Conservation (phyloP, 805 yeast genomes). For the Candida ficus region DNA sequence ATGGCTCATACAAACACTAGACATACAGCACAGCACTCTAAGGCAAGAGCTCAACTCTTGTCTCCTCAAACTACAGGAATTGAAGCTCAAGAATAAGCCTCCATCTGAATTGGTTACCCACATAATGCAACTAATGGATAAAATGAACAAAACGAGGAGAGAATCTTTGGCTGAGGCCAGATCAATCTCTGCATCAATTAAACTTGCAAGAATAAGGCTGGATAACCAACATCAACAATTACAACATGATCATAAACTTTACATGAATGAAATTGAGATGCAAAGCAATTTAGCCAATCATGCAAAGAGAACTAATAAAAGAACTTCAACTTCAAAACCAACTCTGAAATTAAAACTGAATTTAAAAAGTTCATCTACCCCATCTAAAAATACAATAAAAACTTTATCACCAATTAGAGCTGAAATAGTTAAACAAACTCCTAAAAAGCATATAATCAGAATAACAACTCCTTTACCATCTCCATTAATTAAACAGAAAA, state of each 20-base stretch:
- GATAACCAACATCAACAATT: slow-evolving; percentile 21
- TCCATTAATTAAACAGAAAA: background rate
- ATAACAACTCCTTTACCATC: background rate
- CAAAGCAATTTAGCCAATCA: slow-evolving; percentile 13
- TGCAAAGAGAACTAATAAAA: slow-evolving; percentile 17
- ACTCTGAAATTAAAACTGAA: slow-evolving; percentile 14
- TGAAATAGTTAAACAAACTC: too few relatives aligned
- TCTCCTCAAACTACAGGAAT: slow-evolving; percentile 7
- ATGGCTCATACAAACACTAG: slow-evolving; percentile 36
- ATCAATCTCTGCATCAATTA: slow-evolving; percentile 20
- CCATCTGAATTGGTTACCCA: background rate
- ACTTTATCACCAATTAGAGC: background rate
- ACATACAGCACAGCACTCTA: slow-evolving; percentile 18
- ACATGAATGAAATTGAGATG: slow-evolving; percentile 21
- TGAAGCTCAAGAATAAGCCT: background rate
- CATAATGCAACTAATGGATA: background rate
- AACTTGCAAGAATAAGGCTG: slow-evolving; percentile 20
- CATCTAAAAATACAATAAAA: background rate
- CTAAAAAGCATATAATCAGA: slow-evolving; percentile 1
- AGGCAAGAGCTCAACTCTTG: slow-evolving; percentile 13
- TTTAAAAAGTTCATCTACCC: background rate
- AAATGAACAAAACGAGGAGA: slow-evolving; percentile 22
- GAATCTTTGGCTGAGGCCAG: slow-evolving; percentile 28
- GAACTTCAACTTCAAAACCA: slow-evolving; percentile 9
- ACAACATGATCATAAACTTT: slow-evolving; percentile 22